phyloP scores from a whole-genome alignment of 2,329 filamentous ascomycete species.

The Scedosporium apiospermum region DNA sequence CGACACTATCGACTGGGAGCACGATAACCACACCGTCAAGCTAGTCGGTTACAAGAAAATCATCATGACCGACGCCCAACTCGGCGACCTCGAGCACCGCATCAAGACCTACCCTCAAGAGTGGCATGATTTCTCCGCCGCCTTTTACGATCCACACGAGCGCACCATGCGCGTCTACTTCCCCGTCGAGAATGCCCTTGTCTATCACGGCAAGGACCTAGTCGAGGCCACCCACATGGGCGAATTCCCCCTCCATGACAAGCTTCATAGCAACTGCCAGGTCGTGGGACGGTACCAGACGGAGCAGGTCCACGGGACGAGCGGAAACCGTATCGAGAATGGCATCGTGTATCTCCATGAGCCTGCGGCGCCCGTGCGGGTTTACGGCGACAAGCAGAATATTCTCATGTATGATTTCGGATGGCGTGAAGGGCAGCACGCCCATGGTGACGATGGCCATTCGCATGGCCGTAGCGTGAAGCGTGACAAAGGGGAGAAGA shows the following conservation, averaged over 20 bases:
- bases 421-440: conserved; percentile 7
- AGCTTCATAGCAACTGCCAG: conserved; percentile 8
- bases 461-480: background rate
- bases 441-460: conserved; percentile 6
- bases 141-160: conserved; percentile 8
- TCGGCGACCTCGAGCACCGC: conserved; percentile 5
- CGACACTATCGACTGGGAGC: conserved; percentile 7
- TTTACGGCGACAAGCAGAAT: conserved; percentile 6
- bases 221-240: conserved; percentile 9
- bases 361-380: conserved; percentile 4
- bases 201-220: conserved; percentile 7
- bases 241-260: conserved; percentile 6
- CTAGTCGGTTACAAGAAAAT: conserved; percentile 11
- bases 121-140: conserved; percentile 3
- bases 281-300: conserved; percentile 10
- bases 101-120: conserved; percentile 1
- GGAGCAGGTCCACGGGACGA: conserved; percentile 8
- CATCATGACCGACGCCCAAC: conserved; percentile 8
- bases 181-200: conserved; percentile 10
- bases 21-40: conserved; percentile 10
- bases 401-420: conserved; percentile 11
- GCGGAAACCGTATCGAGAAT: conserved; percentile 7
- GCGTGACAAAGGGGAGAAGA: conserved; percentile 1
- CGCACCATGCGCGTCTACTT: conserved; percentile 10
- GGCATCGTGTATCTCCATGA: conserved; percentile 10